These are phyloP conservation scores for Wallemia mellicola DNA, from an alignment of 1,284 basidiomycete genomes.

Conservation along the genomic window DNA sequence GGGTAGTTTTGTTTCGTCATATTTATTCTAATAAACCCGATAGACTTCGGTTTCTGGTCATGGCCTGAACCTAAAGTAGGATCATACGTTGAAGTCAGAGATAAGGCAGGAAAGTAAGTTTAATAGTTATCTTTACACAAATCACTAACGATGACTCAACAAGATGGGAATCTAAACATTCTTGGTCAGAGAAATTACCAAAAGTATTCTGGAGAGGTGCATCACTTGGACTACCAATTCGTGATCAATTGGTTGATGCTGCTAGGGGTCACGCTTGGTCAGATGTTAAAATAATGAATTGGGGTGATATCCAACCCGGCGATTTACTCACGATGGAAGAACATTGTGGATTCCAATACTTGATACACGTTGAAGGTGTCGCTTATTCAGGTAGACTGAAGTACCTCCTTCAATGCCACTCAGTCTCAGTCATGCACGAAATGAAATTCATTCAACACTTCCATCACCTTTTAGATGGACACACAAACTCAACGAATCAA, in stretches of 20 bases:
- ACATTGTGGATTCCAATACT: constrained; percentile 15
- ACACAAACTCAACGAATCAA: constrained; percentile 11
- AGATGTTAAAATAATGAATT: constrained; percentile 10
- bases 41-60: constrained; percentile 15
- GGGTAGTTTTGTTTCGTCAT: too few species aligned
- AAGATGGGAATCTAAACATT: constrained; percentile 4
- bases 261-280: constrained; percentile 10
- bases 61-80: constrained; percentile 15
- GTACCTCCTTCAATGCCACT: constrained; percentile 15
- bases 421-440: constrained; percentile 13
- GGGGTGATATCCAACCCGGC: constrained; percentile 9
- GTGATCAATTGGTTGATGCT: constrained; percentile 12
- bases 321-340: constrained; percentile 12
- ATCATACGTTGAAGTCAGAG: constrained; percentile 11
- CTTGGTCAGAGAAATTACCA: constrained; percentile 12
- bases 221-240: constrained; percentile 11
- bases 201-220: constrained; percentile 14
- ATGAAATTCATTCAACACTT: constrained; percentile 14
- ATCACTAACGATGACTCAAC: too few species aligned
- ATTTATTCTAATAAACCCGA: too few species aligned
- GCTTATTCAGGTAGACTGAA: constrained; percentile 15
- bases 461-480: constrained; percentile 14
- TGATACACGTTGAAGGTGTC: constrained; percentile 15
- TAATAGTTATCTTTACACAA: too few species aligned
- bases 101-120: constrained; percentile 8